Conservation (phyloP, 345 rosid genomes). For the Populus alba region DNA sequence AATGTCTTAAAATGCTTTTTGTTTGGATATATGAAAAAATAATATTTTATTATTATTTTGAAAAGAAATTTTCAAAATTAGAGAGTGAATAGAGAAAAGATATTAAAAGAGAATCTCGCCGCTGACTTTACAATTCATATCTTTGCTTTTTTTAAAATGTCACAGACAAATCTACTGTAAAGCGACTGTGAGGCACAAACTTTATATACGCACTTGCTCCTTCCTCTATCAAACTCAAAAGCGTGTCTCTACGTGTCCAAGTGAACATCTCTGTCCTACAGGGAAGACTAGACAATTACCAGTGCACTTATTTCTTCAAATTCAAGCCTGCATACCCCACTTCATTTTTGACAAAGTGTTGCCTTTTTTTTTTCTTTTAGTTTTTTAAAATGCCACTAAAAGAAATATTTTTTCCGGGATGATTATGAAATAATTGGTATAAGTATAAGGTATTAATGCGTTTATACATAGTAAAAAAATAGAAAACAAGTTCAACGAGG, state of each 20-base stretch:
- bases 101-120: background rate
- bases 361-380: background rate
- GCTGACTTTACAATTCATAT: conserved; percentile 29
- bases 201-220: conserved; percentile 2
- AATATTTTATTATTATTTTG: too few relatives aligned
- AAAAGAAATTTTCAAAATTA: background rate
- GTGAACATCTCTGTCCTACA: background rate
- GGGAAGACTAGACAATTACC: background rate
- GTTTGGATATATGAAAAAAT: too few relatives aligned
- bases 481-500: too few relatives aligned
- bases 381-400: background rate
- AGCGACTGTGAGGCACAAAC: conserved; percentile 9
- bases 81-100: background rate
- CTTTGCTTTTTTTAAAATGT: background rate
- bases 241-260: conserved; percentile 1
- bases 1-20: too few relatives aligned
- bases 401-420: background rate
- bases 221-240: conserved; percentile 8
- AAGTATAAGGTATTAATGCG: too few relatives aligned
- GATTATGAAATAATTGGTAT: background rate
- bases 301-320: conserved; percentile 21
- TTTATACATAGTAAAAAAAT: too few relatives aligned
- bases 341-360: conserved; percentile 20
- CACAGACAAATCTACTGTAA: conserved; percentile 21
- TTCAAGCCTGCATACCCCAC: conserved; percentile 15